phyloP scores from a whole-genome alignment of 2,329 filamentous ascomycete genomes.

The Colletotrichum sp. region DNA sequence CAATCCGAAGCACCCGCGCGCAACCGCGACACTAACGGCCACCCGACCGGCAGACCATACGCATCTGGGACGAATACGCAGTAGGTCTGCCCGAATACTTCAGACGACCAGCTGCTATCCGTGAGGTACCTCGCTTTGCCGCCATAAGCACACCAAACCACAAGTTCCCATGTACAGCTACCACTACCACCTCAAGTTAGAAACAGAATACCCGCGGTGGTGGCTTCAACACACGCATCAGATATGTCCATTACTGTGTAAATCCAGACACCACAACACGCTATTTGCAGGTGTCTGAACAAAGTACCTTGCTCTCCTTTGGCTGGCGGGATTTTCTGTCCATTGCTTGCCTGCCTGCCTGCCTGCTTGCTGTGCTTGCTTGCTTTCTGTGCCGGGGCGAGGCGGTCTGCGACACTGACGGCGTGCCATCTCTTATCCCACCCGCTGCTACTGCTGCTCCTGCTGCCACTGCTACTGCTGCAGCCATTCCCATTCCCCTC shows the following conservation, averaged over 20 bases:
- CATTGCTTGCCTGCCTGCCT: background rate
- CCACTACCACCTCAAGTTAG: background rate
- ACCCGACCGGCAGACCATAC: background rate
- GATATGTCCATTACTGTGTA: background rate
- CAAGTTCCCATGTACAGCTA: background rate
- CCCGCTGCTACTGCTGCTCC: background rate
- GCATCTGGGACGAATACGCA: constrained; percentile 14
- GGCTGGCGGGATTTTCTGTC: background rate
- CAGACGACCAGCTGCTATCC: background rate
- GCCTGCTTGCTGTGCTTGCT: background rate
- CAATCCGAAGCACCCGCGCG: constrained; percentile 18
- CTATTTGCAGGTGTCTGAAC: background rate
- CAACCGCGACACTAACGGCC: constrained; percentile 2
- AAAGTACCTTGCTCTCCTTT: background rate
- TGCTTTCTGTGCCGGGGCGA: background rate
- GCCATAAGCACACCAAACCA: background rate
- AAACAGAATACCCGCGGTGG: background rate
- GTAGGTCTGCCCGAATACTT: background rate
- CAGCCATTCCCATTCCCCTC: background rate
- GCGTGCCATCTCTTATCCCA: background rate
- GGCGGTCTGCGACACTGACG: background rate
- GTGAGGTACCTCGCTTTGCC: background rate
- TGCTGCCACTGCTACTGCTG: background rate
- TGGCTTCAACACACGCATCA: background rate
- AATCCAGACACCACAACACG: background rate